Base-by-base conservation (phyloP, 1,284 basidiomycete species). In the Pseudozyma sp. region DNA sequence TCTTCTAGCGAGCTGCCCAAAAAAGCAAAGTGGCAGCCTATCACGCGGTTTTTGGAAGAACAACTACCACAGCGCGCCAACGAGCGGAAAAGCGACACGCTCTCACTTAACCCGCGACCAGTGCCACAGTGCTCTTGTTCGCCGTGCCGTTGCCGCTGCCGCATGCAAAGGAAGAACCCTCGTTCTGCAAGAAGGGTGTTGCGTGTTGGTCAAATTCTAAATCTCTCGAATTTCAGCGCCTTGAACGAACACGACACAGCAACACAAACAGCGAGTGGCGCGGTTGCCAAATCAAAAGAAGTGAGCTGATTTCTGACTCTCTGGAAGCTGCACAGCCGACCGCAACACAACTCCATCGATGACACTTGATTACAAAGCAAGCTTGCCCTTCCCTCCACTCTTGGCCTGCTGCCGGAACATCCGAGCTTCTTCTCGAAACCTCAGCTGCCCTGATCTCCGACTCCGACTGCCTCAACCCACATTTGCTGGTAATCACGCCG, bases 291-390 rank as follows among this genome's bases (percentile, higher is more conserved):
- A 3, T 18, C 43, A n/a, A 18, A 47, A 47, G 18, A 59, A 59
- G 50, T 59, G 49, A 59, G 57, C 57, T 59, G 57, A 59, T 51
- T 45, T 52, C 21, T 25, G 10, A 1, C 25, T n/a, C n/a, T n/a
- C n/a, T 21, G 45, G 19, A 12, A 18, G 19, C 12, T 25, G 18
- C 16, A 21, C 45, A 47, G 45, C 45, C 43, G 18, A 25, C 10
- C n/a, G 38, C 3, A 40, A 2, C 18, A 18, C 16, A 45, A 45
- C 4, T 9, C 19, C 38, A 40, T 36, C 42, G 56, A 42, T 69
- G 66, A 69, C 66, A 42, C 1, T 42, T 18, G 21, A 59, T 69
- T 44, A 69, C 66, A 59, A 51, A 59, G 48, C 57, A 52, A 31
- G 16, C 19, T 34, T 19, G 35, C 21, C 43, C 31, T 31, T 35